Conservation (phyloP, 768 basidiomycete genomes). For the Phanerochaete sordida region DNA sequence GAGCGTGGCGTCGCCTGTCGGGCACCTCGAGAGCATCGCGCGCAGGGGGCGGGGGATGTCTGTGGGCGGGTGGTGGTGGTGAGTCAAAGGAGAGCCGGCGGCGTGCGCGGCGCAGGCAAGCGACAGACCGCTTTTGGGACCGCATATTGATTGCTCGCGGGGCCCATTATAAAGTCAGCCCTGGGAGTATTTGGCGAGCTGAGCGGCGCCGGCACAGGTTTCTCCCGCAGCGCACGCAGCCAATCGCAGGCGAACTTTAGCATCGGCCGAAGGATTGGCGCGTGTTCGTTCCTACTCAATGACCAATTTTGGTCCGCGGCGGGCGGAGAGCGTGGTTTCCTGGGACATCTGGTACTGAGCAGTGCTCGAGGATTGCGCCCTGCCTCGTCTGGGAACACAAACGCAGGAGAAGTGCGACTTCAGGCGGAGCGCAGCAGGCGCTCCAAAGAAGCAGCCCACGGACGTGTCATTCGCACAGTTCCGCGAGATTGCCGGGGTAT, state of each 20-base stretch:
- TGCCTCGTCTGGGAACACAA: too few species aligned
- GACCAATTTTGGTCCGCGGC: neutral
- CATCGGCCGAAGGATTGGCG: neutral
- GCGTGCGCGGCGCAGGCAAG: neutral
- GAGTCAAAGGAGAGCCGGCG: neutral
- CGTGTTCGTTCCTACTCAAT: neutral
- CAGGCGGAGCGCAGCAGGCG: neutral
- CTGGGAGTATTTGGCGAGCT: neutral
- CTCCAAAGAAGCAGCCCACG: neutral
- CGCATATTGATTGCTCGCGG: neutral
- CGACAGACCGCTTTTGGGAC: too few species aligned
- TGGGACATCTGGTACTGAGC: too few species aligned
- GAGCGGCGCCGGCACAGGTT: neutral
- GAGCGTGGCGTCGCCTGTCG: constrained; percentile 11
- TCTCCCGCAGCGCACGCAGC: neutral
- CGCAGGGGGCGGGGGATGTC: neutral
- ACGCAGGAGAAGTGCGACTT: neutral
- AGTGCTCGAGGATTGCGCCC: too few species aligned
- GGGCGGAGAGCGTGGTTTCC: too few species aligned
- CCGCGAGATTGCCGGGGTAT: neutral
- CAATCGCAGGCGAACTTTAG: neutral
- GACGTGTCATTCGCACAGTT: neutral
- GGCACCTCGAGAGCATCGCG: constrained; percentile 1
- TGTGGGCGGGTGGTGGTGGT: neutral
- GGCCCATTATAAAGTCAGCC: neutral